Percentiles rank a stretch among this genome's conserved stretches.
phyloP scores from a whole-genome alignment of 148 eudicot species.

The Vaccinium myrtillus region DNA sequence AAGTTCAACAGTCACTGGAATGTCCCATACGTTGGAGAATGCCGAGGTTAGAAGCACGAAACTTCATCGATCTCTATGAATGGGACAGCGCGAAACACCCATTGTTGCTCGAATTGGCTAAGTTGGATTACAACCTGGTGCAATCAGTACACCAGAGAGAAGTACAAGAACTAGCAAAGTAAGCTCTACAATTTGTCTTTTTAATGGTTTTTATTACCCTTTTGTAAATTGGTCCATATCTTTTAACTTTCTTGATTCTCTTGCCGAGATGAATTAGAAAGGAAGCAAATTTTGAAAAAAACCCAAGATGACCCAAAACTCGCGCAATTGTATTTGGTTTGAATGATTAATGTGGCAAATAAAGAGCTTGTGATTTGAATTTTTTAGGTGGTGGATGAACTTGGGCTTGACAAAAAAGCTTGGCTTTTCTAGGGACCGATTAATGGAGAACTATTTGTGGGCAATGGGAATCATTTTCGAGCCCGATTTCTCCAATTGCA shows the following conservation, averaged over 20 bases:
- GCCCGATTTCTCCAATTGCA: conserved; percentile 17
- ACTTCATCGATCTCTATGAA: conserved; percentile 1
- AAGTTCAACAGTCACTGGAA: conserved; percentile 12
- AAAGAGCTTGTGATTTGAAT: neutral
- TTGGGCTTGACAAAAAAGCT: conserved; percentile 14
- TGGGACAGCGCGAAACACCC: neutral
- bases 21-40: conserved; percentile 15
- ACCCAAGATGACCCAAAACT: no score
- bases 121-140: conserved; percentile 21
- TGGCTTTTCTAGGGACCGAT: conserved; percentile 15
- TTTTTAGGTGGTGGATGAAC: conserved; percentile 19
- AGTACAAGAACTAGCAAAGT: conserved; percentile 10
- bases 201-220: neutral
- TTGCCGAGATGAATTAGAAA: no score
- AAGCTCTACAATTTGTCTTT: neutral
- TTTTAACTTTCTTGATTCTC: no score
- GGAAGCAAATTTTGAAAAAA: no score
- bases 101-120: neutral
- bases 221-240: no score
- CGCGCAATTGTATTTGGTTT: no score
- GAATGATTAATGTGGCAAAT: no score
- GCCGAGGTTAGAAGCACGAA: conserved; percentile 8
- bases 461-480: conserved; percentile 7
- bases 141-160: conserved; percentile 17
- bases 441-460: conserved; percentile 23